These are phyloP conservation scores for Fraxinus quadrangulata DNA, from an alignment of 257 asterid species.

Conservation along the genomic window DNA sequence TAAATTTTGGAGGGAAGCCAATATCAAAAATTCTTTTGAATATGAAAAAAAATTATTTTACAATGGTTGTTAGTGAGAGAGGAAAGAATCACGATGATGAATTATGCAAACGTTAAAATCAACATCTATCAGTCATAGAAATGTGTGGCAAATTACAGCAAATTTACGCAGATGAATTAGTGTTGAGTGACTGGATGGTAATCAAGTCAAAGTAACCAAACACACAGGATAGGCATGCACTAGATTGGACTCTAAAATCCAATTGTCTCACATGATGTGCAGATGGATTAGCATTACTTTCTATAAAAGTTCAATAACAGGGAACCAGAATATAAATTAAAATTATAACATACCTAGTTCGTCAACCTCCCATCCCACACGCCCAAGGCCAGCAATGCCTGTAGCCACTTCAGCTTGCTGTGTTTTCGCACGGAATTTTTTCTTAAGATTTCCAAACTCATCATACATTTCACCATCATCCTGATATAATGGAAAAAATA, in stretches of 20 bases:
- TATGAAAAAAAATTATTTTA: background rate
- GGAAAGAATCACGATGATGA: background rate
- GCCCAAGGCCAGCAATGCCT: conserved; percentile 83
- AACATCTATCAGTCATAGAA: background rate
- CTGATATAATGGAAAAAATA: conserved; percentile 41
- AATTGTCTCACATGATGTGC: conserved; percentile 7
- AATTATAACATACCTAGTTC: conserved; percentile 60
- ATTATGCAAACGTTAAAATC: background rate
- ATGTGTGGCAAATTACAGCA: background rate
- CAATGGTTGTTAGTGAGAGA: background rate
- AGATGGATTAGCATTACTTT: background rate
- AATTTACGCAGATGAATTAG: background rate
- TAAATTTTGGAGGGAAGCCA: background rate
- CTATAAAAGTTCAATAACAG: background rate
- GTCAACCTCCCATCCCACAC: conserved; percentile 99
- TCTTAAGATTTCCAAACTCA: conserved; percentile 98
- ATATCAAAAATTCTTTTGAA: background rate
- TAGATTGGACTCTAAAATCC: background rate
- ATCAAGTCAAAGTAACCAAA: background rate
- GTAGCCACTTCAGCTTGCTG: conserved; percentile 68
- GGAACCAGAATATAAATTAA: conserved; percentile 13
- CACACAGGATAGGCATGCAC: background rate
- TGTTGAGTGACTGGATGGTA: background rate
- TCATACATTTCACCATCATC: conserved; percentile 99
- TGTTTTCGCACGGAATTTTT: conserved; percentile 87